Base-by-base conservation (phyloP, 768 basidiomycete species). In the Russula earlei region DNA sequence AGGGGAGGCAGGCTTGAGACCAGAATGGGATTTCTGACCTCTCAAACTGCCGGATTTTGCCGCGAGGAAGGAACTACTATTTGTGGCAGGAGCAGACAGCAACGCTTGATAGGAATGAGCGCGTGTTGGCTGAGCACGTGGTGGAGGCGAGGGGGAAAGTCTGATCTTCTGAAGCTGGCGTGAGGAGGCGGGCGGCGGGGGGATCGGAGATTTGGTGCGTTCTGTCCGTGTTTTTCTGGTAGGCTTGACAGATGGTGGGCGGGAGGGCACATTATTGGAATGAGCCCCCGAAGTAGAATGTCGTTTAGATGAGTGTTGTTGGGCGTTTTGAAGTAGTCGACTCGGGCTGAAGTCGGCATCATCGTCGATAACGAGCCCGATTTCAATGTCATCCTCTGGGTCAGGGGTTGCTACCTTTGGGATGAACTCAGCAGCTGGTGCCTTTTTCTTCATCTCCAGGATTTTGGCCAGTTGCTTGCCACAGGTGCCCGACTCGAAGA, bases 301-400 rank as follows among this genome's bases (percentile, higher is more conserved):
- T 24, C 60, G 58, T 25, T 62, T 37, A 71, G 77, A 54, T 72
- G 71, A 34, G 19, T 72, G 69, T 58, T 79, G 73, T 59, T 75
- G 74, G 15, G 68, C 68, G 37, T 75, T 80, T 66, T 76, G 70
- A 37, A 82, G 71, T 20, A 91, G 77, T 51, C 87, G 75, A 67
- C 84, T 86, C 14, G 87, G 86, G 65, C 85, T 90, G 46, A 92
- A 80, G 65, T 91, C 88, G 51, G 77, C 79, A 66, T 89, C 89
- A 59, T 88, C 86, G 64, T 85, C 84, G 63, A 93, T 84, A 61
- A 91, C 78, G 50, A 93, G 82, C 14, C 90, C 90, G 58, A 78
- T 78, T 69, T 93, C 90, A 60, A 91, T 91, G 67, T 91, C 87
- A 58, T 91, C 89, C 63, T 92, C 90, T 12, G 75, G 80, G 67